Conservation (phyloP, 2,329 filamentous ascomycete species). For the Lecanicillium sp. region DNA sequence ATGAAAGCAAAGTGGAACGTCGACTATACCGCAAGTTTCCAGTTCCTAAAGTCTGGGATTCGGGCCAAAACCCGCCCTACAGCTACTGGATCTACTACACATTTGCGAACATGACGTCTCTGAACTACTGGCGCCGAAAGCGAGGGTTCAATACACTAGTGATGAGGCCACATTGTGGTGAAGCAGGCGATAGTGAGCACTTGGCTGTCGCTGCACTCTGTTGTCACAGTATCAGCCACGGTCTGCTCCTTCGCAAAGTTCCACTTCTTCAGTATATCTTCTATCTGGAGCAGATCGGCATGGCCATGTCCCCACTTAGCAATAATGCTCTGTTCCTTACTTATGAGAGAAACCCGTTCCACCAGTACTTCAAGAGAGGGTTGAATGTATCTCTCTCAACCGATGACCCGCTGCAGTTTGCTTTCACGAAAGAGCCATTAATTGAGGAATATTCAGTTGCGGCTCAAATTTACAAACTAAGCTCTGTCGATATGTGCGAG, state of each 20-base stretch:
- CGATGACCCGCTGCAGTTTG: conserved; percentile 94
- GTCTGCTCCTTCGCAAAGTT: conserved; percentile 84
- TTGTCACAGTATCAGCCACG: conserved; percentile 95
- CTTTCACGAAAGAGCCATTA: conserved; percentile 94
- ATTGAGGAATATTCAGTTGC: conserved; percentile 98
- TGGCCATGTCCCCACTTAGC: conserved; percentile 97
- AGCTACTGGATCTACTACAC: conserved; percentile 99
- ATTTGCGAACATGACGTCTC: conserved; percentile 84
- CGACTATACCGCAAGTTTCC: conserved; percentile 95
- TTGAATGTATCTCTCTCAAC: conserved; percentile 94
- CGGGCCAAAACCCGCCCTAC: conserved; percentile 93
- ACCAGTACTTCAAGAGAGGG: conserved; percentile 90
- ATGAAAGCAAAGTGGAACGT: conserved; percentile 93
- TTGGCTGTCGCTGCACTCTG: conserved; percentile 84
- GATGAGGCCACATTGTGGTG: conserved; percentile 87
- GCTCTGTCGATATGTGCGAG: conserved; percentile 96
- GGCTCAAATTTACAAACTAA: conserved; percentile 97
- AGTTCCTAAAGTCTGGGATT: conserved; percentile 78
- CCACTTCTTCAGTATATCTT: conserved; percentile 94
- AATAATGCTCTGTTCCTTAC: conserved; percentile 96
- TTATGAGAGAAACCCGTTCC: conserved; percentile 93
- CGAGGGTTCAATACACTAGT: conserved; percentile 95
- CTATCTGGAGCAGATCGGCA: conserved; percentile 95
- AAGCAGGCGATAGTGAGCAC: conserved; percentile 95
- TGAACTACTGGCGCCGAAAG: conserved; percentile 85